phyloP scores from a whole-genome alignment of 805 yeast genomes.

The Candida tammaniensis region DNA sequence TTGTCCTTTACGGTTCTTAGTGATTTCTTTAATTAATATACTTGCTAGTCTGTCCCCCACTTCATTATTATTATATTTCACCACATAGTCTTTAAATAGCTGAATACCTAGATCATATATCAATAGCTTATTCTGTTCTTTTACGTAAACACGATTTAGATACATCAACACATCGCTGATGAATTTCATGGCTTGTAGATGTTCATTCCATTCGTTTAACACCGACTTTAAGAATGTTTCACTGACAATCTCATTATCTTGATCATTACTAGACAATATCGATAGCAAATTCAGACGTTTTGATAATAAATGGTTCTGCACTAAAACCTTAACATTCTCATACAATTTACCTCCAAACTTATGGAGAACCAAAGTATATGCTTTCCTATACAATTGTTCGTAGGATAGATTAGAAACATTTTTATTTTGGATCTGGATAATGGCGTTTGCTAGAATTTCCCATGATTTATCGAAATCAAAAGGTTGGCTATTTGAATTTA shows the following conservation, averaged over 20 bases:
- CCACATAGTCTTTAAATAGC: conserved; percentile 58
- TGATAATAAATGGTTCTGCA: conserved; percentile 44
- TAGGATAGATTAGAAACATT: conserved; percentile 74
- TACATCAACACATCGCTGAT: conserved; percentile 84
- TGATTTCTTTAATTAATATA: conserved; percentile 53
- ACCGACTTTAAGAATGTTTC: conserved; percentile 37
- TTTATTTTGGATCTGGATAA: conserved; percentile 65
- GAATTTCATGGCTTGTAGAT: conserved; percentile 68
- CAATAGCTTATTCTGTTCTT: conserved; percentile 59
- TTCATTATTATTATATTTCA: conserved; percentile 46
- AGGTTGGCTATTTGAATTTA: conserved; percentile 20
- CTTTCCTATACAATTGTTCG: conserved; percentile 76
- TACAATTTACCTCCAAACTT: conserved; percentile 67
- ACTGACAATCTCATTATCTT: conserved; percentile 10
- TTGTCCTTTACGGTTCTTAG: conserved; percentile 52
- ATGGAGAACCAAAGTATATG: conserved; percentile 71
- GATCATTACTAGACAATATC: conserved; percentile 5
- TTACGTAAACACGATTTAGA: conserved; percentile 79
- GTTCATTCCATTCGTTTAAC: conserved; percentile 64
- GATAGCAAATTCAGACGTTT: conserved; percentile 19
- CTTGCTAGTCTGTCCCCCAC: conserved; percentile 51
- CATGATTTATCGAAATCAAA: conserved; percentile 67
- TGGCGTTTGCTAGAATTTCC: conserved; percentile 63
- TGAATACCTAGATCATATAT: conserved; percentile 73
- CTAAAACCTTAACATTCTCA: conserved; percentile 51